Conservation (phyloP, 2,329 filamentous ascomycete species). For the Penicillium brasilianum region DNA sequence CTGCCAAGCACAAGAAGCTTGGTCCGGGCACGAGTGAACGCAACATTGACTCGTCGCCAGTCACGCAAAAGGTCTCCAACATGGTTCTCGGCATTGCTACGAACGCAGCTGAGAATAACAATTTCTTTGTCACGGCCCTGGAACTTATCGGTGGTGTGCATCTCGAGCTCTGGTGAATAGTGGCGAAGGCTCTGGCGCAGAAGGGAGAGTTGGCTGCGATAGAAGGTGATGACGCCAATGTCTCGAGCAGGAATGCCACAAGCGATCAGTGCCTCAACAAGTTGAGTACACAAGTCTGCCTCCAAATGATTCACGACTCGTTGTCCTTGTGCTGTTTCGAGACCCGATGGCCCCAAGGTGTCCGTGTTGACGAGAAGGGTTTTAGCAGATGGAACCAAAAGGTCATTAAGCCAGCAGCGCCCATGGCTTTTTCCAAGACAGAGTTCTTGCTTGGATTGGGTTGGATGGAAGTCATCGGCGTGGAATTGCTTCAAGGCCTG, state of each 20-base stretch:
- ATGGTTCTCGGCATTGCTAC: constrained; percentile 78
- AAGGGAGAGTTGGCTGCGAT: constrained; percentile 86
- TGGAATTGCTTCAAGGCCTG: constrained; percentile 65
- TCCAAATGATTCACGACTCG: constrained; percentile 90
- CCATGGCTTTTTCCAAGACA: constrained; percentile 59
- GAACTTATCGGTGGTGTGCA: constrained; percentile 96
- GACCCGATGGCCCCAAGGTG: constrained; percentile 64
- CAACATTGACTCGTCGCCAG: constrained; percentile 93
- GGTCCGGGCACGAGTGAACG: constrained; percentile 88
- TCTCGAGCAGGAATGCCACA: constrained; percentile 75
- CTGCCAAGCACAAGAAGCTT: constrained; percentile 91
- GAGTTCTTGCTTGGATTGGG: constrained; percentile 46
- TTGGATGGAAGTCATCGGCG: constrained; percentile 35
- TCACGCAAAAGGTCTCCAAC: constrained; percentile 94
- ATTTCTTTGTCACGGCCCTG: constrained; percentile 96
- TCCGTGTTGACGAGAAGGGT: constrained; percentile 93
- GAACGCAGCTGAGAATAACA: constrained; percentile 82
- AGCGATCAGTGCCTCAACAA: constrained; percentile 78
- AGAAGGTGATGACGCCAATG: constrained; percentile 96
- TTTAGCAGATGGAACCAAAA: constrained; percentile 72
- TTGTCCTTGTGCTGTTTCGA: constrained; percentile 72
- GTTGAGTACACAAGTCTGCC: constrained; percentile 74
- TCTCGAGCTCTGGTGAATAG: constrained; percentile 71
- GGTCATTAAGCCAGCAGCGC: constrained; percentile 76
- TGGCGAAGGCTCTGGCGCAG: constrained; percentile 73